Percentiles rank a stretch among this genome's conserved stretches.
These are phyloP conservation scores for Eleusine indica DNA, from an alignment of 176 grass and related monocot species.

Conservation along the genomic window DNA sequence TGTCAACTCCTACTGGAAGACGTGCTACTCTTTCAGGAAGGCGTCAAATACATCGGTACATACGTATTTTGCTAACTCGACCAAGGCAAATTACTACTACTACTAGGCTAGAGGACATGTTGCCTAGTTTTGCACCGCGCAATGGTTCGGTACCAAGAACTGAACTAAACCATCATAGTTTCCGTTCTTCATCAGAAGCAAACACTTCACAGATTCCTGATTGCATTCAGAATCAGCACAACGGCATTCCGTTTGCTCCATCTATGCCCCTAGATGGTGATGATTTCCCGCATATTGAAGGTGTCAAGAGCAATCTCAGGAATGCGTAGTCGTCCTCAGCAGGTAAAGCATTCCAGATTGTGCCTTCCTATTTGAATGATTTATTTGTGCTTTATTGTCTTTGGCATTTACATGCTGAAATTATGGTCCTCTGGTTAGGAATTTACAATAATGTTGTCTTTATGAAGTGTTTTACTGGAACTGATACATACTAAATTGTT, in stretches of 20 bases:
- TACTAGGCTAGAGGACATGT: not conserved
- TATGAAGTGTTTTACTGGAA: conserved; percentile 1
- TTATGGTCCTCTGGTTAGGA: conserved; percentile 11
- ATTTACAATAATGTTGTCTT: conserved; percentile 1
- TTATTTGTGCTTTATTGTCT: conserved; percentile 15
- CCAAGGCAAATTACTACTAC: not conserved
- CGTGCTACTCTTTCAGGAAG: conserved; percentile 54
- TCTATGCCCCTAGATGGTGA: conserved; percentile 46
- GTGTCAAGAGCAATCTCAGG: conserved; percentile 58
- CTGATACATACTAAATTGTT: conserved; percentile 45
- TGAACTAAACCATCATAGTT: conserved; percentile 29
- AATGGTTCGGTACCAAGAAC: conserved; percentile 28
- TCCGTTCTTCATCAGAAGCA: conserved; percentile 20
- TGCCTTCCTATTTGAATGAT: not conserved
- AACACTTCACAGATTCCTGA: conserved; percentile 40
- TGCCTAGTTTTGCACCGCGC: not conserved
- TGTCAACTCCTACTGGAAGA: conserved; percentile 64
- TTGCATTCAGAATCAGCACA: conserved; percentile 41
- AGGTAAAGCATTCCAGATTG: conserved; percentile 44
- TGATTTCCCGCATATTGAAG: conserved; percentile 54
- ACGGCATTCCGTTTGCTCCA: conserved; percentile 49
- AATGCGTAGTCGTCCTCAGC: conserved; percentile 41
- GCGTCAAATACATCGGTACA: conserved; percentile 53
- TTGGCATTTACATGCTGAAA: conserved; percentile 17
- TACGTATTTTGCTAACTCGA: conserved; percentile 61